Conservation (phyloP, 192 early-diverging fungal species). For the Coemansia sp. region DNA sequence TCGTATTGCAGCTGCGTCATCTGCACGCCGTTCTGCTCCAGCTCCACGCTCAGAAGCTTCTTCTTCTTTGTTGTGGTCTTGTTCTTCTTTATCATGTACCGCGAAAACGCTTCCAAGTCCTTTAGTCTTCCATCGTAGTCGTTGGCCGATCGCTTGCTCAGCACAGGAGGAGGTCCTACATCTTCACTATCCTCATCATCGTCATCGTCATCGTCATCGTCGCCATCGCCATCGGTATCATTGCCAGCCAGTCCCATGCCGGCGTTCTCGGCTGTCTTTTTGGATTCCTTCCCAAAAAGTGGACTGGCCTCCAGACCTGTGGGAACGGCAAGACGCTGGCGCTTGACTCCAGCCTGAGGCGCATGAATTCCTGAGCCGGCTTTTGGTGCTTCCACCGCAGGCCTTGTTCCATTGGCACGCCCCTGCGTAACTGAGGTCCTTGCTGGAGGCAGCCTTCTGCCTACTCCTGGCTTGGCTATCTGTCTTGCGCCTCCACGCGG, state of each 20-base stretch:
- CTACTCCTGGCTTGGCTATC: constrained; percentile 10
- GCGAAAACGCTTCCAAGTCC: constrained; percentile 66
- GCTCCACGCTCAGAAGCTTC: constrained; percentile 55
- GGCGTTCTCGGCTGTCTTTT: constrained; percentile 3
- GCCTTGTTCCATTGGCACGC: constrained; percentile 13
- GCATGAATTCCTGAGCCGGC: background rate
- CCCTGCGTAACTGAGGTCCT: constrained; percentile 37
- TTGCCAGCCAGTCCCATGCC: background rate
- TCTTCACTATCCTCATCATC: constrained; percentile 21
- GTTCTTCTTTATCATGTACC: constrained; percentile 56
- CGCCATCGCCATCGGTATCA: constrained; percentile 13
- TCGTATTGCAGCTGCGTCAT: constrained; percentile 48
- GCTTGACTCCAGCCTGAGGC: constrained; percentile 23
- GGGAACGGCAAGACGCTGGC: constrained; percentile 20
- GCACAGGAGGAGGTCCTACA: constrained; percentile 33
- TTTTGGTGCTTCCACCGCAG: background rate
- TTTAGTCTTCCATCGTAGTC: constrained; percentile 69
- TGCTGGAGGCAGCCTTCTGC: constrained; percentile 32
- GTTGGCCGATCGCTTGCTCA: constrained; percentile 25
- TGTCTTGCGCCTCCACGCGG: constrained; percentile 16
- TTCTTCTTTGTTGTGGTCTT: constrained; percentile 55
- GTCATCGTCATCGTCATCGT: constrained; percentile 12
- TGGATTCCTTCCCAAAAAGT: background rate
- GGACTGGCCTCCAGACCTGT: background rate
- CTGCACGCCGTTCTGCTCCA: constrained; percentile 54